A percentile compares a stretch with the other conserved stretches of the same genome.
phyloP scores from a whole-genome alignment of 2,329 filamentous ascomycete species.

The Cladophialophora exuberans region DNA sequence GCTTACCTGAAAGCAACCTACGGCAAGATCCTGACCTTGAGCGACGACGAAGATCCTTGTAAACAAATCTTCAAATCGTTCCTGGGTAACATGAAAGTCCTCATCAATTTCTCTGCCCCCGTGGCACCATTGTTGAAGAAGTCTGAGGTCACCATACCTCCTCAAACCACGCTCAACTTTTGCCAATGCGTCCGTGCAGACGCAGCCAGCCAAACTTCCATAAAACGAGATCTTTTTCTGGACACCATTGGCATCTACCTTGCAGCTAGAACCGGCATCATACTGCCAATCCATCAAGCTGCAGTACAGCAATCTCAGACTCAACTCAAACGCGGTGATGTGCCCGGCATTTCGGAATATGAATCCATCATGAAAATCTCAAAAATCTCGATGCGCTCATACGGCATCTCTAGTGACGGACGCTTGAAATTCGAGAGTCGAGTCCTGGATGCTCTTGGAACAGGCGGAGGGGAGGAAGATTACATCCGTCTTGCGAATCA shows the following conservation, averaged over 20 bases:
- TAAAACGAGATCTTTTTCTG: no score
- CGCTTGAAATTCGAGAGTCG: conserved; percentile 28
- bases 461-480: background rate
- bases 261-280: no score
- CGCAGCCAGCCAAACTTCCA: no score
- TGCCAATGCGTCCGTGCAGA: no score
- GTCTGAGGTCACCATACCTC: no score
- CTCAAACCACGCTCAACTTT: no score
- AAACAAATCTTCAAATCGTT: conserved; percentile 7
- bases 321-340: background rate
- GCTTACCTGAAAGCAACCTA: conserved; percentile 16
- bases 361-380: conserved; percentile 27
- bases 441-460: conserved; percentile 13
- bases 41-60: background rate
- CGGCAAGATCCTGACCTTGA: background rate
- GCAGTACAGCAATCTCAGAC: no score
- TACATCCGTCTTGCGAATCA: background rate
- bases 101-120: no score
- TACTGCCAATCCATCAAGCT: no score
- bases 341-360: background rate
- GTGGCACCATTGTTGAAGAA: no score
- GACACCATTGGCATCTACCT: no score
- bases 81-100: conserved; percentile 27
- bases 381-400: conserved; percentile 25
- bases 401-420: conserved; percentile 26